Conservation (phyloP, 2,329 filamentous ascomycete genomes). For the Ophiostoma sp. region DNA sequence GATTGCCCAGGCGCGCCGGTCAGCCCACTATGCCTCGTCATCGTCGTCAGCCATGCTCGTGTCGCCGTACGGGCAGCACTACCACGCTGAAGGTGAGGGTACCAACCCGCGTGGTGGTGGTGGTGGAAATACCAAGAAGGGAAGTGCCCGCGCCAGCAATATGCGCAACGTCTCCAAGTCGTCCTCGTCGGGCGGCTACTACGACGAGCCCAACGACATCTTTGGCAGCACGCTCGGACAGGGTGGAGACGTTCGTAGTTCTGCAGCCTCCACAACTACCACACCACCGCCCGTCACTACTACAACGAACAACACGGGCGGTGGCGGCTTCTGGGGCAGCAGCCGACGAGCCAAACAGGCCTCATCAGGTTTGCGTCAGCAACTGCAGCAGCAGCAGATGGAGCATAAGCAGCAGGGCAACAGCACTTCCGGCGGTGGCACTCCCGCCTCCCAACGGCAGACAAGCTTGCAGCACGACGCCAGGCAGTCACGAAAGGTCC, state of each 20-base stretch:
- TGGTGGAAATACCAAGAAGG: background rate
- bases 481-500: background rate
- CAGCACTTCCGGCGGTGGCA: slow-evolving; percentile 2
- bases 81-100: slow-evolving; percentile 4
- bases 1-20: slow-evolving; percentile 31
- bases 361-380: slow-evolving; percentile 18
- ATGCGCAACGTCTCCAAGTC: background rate
- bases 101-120: background rate
- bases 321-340: slow-evolving; percentile 23
- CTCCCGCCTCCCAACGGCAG: background rate
- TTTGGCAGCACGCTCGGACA: background rate
- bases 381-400: slow-evolving; percentile 26
- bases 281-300: background rate
- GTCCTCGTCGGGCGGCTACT: background rate
- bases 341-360: slow-evolving; percentile 15
- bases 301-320: background rate
- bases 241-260: background rate
- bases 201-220: background rate
- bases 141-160: background rate
- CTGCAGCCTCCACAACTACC: background rate
- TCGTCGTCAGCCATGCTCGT: slow-evolving; percentile 27
- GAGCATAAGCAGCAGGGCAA: slow-evolving; percentile 25
- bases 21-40: slow-evolving; percentile 26
- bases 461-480: slow-evolving; percentile 17
- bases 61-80: slow-evolving; percentile 23